Conservation (phyloP, 257 asterid genomes). For the Solanum ossicruentum region DNA sequence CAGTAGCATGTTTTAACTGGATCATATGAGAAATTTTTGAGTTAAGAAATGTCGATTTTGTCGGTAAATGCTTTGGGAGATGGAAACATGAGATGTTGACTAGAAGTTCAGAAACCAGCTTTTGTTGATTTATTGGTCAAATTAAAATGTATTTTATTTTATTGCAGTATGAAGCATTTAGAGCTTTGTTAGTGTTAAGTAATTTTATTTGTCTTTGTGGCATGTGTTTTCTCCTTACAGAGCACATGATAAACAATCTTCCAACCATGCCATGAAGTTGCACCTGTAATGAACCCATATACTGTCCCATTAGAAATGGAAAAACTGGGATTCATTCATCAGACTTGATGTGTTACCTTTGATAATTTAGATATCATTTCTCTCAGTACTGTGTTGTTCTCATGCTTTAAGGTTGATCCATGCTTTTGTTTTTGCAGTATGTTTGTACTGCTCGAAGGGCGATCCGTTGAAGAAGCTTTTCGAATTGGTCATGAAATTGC, state of each 20-base stretch:
- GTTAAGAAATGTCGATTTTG: not conserved
- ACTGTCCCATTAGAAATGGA: not conserved
- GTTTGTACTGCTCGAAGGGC: constrained; percentile 94
- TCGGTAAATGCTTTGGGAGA: not conserved
- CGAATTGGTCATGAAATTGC: constrained; percentile 80
- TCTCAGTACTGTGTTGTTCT: not conserved
- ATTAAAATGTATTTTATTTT: not conserved
- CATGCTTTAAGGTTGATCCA: not conserved
- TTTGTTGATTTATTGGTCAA: not conserved
- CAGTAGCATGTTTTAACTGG: not conserved
- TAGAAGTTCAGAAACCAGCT: not conserved
- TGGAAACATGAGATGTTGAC: not conserved
- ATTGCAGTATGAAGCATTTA: not conserved
- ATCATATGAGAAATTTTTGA: not conserved
- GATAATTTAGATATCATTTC: not conserved
- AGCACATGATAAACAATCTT: not conserved
- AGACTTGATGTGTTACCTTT: not conserved
- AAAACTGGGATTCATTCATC: not conserved
- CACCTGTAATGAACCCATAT: not conserved
- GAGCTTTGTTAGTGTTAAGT: not conserved
- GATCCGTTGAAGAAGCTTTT: constrained; percentile 70
- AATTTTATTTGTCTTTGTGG: not conserved
- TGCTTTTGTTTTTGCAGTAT: constrained; percentile 42
- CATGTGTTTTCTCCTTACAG: not conserved
- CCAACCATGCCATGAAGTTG: not conserved